Base-by-base conservation (phyloP, 2,329 filamentous ascomycete species). In the Microdochium bolleyi region DNA sequence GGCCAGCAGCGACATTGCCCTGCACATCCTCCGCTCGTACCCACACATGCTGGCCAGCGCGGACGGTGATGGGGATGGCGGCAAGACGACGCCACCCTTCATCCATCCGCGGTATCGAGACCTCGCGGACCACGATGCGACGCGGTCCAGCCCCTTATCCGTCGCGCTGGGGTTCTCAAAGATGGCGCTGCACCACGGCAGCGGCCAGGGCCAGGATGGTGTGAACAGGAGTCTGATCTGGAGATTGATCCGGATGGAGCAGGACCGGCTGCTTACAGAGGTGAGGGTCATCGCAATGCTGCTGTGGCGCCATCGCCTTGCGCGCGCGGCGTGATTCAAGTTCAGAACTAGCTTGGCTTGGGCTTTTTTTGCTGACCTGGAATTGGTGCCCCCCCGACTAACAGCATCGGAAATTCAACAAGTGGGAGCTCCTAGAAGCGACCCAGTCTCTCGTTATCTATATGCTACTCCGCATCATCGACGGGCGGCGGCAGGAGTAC, bases 401-500 rank as follows among this genome's bases (percentile, higher is more conserved):
- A 53, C n/a, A 53, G 52, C 25, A 53, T 41, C 32, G 25, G 25
- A 51, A 24, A 32, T 53, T 53, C 24, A 46, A 53, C 52, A 53
- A 48, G 52, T 53, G 52, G 52, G 48, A 53, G 49, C 25, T 37
- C 34, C 52, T 53, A 16, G 52, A 53, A 49, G 52, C 48, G n/a
- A 32, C 50, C 34, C 52, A 53, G 48, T 44, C 52, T 22, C 34
- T 53, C 25, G 48, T 53, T 32, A 13, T 51, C 24, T 53, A 53
- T 34, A 53, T 53, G 3, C 37, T 53, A n/a, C 48, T 53, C 38
- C 50, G 52, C 38, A 46, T 53, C 30, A 32, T 46, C 49, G 52
- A 53, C 27, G 52, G n/a, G n/a, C n/a, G 52, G 50, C 52, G 52
- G 19, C 52, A 37, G 13, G 52, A 53, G 48, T 53, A 53, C 48